Evolutionary conservation across 805 yeast species (phyloP), one percentile per base, ranked within the genome.

Genomic region (Starmerella ratchasimensis): DNA sequence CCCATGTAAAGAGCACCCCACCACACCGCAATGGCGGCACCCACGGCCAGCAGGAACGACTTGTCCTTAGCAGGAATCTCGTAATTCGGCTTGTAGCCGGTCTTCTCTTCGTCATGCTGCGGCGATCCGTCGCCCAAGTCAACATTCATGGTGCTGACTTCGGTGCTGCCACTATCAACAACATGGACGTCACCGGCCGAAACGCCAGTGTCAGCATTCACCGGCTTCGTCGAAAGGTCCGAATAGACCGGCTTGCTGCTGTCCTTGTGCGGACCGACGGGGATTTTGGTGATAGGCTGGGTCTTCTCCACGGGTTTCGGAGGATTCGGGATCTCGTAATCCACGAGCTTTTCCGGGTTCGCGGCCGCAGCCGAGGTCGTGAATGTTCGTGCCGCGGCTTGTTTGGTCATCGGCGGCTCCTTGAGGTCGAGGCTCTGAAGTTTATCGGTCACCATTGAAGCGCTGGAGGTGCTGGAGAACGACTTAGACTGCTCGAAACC

Each of bases 11-110:
- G 54, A 15, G 57, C 34, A 8, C 47, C 43, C 61, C 62, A 59
- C 63, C 65, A 59, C 7, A 53, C 58, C 0, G 54, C 54, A 8
- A 61, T 52, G 9, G 46, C 55, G 3, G 51, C 61, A 1, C 51
- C 50, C 26, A 61, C 43, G 2, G 53, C 54, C 8, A 50, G 42
- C 19, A 61, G 46, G 36, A 58, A 45, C 13, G 51, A 34, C 50
- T 55, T 58, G 42, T 61, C 65, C 15, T 52, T 47, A 6, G 49
- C 27, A 10, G 51, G 43, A 28, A 59, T 20, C 23, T 46, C 41
- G n/a, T 37, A 37, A 9, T 28, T 25, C 13, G 39, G 34, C 2
- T 42, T 31, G 16, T 42, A 34, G 25, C 45, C 49, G 8, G 28
- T 15, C 15, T 24, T 37, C 33, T 36, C 54, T 13, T 34, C 36